Evolutionary conservation across 2,329 filamentous ascomycete species (phyloP).

Genomic region (Penicillium sp.): DNA sequence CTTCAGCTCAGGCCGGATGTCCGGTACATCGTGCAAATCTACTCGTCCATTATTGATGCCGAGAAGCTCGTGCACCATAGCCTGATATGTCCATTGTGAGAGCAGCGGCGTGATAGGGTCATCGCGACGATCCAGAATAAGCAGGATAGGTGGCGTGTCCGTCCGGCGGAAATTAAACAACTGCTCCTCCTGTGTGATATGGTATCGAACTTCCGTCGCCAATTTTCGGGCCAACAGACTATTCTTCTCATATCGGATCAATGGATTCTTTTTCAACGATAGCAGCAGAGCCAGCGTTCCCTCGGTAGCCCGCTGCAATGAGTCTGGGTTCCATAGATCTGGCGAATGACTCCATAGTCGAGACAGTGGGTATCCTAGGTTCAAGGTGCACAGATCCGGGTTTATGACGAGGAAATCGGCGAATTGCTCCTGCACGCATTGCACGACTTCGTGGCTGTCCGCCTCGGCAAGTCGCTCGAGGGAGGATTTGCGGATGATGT

Average conservation of each 20-base stretch:
- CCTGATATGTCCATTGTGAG: slow-evolving; percentile 98
- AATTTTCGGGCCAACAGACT: slow-evolving; percentile 90
- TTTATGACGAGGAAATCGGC: slow-evolving; percentile 96
- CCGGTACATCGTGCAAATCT: slow-evolving; percentile 79
- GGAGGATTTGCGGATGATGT: slow-evolving; percentile 94
- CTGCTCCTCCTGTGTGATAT: slow-evolving; percentile 93
- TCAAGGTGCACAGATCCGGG: slow-evolving; percentile 84
- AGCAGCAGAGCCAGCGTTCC: slow-evolving; percentile 82
- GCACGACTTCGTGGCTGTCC: slow-evolving; percentile 96
- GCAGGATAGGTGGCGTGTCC: slow-evolving; percentile 89
- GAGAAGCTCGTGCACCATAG: slow-evolving; percentile 97
- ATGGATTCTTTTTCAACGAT: slow-evolving; percentile 92
- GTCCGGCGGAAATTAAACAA: slow-evolving; percentile 94
- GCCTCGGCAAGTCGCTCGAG: slow-evolving; percentile 92
- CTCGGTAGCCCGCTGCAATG: slow-evolving; percentile 83
- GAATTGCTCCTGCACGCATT: slow-evolving; percentile 91
- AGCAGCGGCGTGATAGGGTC: slow-evolving; percentile 93
- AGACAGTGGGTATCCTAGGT: slow-evolving; percentile 71
- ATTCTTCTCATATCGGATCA: slow-evolving; percentile 91
- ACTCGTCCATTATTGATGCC: slow-evolving; percentile 96
- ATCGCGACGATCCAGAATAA: slow-evolving; percentile 88
- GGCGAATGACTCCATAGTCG: slow-evolving; percentile 79
- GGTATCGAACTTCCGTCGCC: slow-evolving; percentile 87
- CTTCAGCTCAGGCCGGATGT: slow-evolving; percentile 81
- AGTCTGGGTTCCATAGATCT: slow-evolving; percentile 88